Evolutionary conservation across 2,329 filamentous ascomycete species (phyloP), one percentile per base, ranked within the genome.

Genomic region (Xylaria sp.): DNA sequence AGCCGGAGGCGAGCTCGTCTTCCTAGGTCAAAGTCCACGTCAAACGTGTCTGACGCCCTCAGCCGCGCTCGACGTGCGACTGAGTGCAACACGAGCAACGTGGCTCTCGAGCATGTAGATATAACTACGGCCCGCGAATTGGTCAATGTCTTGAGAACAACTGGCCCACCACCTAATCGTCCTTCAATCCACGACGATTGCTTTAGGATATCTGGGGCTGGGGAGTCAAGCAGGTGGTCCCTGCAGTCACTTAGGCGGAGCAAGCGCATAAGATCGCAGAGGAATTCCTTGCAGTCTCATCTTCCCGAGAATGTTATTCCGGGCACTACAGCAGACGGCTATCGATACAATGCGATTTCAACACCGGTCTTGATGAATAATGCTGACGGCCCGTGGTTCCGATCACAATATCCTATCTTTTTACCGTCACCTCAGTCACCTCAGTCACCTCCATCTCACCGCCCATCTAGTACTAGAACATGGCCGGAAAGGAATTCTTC

Each of bases 1-100:
- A 31, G 35, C 15, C 56, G 47, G 50, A 55, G 49, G 37, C 67
- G 58, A 19, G 64, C 62, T 31, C 65, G 65, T 21, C 55, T 73
- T 31, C 68, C 70, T 46, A 70, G 69, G 28, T 72, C 72, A 8
- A 70, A 68, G 42, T 74, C 72, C 3, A 66, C 69, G 4, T 72
- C 71, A 47, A 70, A 71, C 52, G 69, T 74, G 47, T 64, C 68
- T 28, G 66, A 72, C 23, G 40, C 23, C 19, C 57, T 51, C 15
- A 35, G 43, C n/a, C 46, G 40, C 49, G n/a, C 45, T 23, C 47
- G 19, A 31, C 50, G 11, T 28, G 28, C 33, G 23, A n/a, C 42
- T 15, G 60, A 63, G 33, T 47, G 64, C 47, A 57, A 65, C 9
- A 52, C 47, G 23, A 53, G 61, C 11, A 67, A 69, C 49, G 49